phyloP scores from a whole-genome alignment of 176 grass and related monocot species.

The Aegilops sharonensis region DNA sequence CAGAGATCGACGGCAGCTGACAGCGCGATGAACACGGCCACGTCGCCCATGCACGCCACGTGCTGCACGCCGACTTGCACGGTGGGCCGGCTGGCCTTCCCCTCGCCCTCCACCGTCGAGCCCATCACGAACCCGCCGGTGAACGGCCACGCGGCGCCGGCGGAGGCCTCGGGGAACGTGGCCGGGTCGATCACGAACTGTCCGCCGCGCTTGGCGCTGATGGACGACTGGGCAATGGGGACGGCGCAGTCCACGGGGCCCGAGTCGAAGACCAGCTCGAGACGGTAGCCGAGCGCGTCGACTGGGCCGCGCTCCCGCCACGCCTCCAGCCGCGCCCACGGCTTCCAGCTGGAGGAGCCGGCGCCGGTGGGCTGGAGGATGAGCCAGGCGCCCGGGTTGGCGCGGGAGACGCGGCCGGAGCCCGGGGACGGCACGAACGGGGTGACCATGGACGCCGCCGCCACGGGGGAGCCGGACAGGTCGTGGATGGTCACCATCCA shows the following conservation, averaged over 20 bases:
- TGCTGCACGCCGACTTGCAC: constrained; percentile 90
- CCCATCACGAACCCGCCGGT: constrained; percentile 87
- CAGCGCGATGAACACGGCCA: constrained; percentile 80
- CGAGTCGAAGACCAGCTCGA: constrained; percentile 79
- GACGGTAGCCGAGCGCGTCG: constrained; percentile 75
- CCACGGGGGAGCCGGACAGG: constrained; percentile 87
- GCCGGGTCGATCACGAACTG: constrained; percentile 67
- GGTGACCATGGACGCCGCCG: constrained; percentile 87
- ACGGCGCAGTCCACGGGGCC: constrained; percentile 48
- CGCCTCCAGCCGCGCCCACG: constrained; percentile 91
- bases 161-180: constrained; percentile 35
- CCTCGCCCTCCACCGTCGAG: constrained; percentile 75
- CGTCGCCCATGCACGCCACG: constrained; percentile 80
- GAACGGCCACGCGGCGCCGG: constrained; percentile 44
- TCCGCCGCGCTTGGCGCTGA: constrained; percentile 73
- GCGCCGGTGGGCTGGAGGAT: constrained; percentile 67
- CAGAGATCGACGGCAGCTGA: constrained; percentile 82
- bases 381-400: constrained; percentile 89
- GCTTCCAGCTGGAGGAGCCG: constrained; percentile 75
- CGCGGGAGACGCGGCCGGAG: constrained; percentile 82
- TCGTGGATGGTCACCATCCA: constrained; percentile 98
- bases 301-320: constrained; percentile 90
- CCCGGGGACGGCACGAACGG: constrained; percentile 94
- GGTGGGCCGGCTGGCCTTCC: constrained; percentile 63
- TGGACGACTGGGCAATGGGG: constrained; percentile 65